phyloP scores from a whole-genome alignment of 371 early-diverging fungal genomes.

The Rhizopus stolonifer region DNA sequence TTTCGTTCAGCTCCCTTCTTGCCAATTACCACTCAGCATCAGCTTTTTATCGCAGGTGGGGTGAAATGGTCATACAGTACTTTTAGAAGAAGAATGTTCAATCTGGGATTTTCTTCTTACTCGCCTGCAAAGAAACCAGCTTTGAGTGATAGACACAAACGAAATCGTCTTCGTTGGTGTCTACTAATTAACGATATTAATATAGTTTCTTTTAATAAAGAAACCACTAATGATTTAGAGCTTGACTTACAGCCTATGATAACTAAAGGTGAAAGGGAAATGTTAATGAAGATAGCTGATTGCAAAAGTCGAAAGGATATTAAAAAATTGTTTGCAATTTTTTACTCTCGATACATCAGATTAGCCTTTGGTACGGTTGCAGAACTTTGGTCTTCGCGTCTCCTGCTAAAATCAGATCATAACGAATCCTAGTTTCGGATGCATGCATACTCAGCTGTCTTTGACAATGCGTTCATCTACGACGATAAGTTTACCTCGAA shows the following conservation, averaged over 20 bases:
- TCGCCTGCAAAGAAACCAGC: too few relatives aligned
- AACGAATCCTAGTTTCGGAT: conserved; percentile 10
- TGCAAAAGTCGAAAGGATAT: conserved; percentile 16
- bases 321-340: conserved; percentile 7
- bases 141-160: too few relatives aligned
- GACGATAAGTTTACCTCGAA: conserved; percentile 13
- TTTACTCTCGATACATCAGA: conserved; percentile 10
- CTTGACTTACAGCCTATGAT: conserved; percentile 9
- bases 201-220: too few relatives aligned
- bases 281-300: conserved; percentile 16
- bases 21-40: too few relatives aligned
- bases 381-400: conserved; percentile 12
- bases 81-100: too few relatives aligned
- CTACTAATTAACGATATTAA: too few relatives aligned
- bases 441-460: conserved; percentile 10
- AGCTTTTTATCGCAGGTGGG: too few relatives aligned
- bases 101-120: too few relatives aligned
- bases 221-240: conserved; percentile 7
- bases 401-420: conserved; percentile 6
- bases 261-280: conserved; percentile 13
- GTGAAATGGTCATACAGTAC: too few relatives aligned
- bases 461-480: conserved; percentile 9
- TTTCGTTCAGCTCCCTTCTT: too few relatives aligned
- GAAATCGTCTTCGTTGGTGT: too few relatives aligned
- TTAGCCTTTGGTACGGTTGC: conserved; percentile 10